These are phyloP conservation scores for Fusarium buharicum DNA, from an alignment of 2,329 filamentous ascomycete genomes.

Conservation along the genomic window DNA sequence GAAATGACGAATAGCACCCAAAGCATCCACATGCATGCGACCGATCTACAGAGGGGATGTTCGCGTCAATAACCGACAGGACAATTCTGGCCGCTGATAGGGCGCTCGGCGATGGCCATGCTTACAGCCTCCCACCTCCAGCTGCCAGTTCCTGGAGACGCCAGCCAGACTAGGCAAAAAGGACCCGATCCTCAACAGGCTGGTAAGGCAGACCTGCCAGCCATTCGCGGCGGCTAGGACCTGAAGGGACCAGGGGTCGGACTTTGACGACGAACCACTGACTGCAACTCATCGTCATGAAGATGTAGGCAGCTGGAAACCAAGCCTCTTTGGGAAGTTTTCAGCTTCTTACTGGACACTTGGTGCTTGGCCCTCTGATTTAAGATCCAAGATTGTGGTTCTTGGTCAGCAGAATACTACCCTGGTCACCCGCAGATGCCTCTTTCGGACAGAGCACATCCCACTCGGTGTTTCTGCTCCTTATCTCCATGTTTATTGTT, in stretches of 20 bases:
- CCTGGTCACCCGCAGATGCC: slow-evolving; percentile 21
- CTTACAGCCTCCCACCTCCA: slow-evolving; percentile 40
- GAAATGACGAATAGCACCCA: slow-evolving; percentile 8
- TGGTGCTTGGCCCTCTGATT: slow-evolving; percentile 13
- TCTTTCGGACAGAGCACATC: slow-evolving; percentile 26
- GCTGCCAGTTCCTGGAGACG: slow-evolving; percentile 34
- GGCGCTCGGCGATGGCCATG: slow-evolving; percentile 34
- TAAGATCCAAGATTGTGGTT: slow-evolving; percentile 35
- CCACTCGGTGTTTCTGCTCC: slow-evolving; percentile 22
- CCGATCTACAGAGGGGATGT: slow-evolving; percentile 37
- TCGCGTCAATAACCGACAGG: slow-evolving; percentile 36
- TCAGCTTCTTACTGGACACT: slow-evolving; percentile 18
- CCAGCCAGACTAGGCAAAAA: slow-evolving; percentile 26
- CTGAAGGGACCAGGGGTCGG: slow-evolving; percentile 33
- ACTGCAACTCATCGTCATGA: slow-evolving; percentile 42
- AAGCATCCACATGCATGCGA: slow-evolving; percentile 36
- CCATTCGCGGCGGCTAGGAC: slow-evolving; percentile 21
- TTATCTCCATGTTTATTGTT: slow-evolving; percentile 36
- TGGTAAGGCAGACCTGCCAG: slow-evolving; percentile 29
- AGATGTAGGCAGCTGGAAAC: slow-evolving; percentile 27
- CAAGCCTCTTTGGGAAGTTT: slow-evolving; percentile 32
- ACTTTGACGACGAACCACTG: slow-evolving; percentile 33
- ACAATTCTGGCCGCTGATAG: slow-evolving; percentile 40
- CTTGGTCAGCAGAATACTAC: slow-evolving; percentile 28
- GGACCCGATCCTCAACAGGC: slow-evolving; percentile 21